phyloP scores from a whole-genome alignment of 371 early-diverging fungal genomes.

The Rhizopus stolonifer region DNA sequence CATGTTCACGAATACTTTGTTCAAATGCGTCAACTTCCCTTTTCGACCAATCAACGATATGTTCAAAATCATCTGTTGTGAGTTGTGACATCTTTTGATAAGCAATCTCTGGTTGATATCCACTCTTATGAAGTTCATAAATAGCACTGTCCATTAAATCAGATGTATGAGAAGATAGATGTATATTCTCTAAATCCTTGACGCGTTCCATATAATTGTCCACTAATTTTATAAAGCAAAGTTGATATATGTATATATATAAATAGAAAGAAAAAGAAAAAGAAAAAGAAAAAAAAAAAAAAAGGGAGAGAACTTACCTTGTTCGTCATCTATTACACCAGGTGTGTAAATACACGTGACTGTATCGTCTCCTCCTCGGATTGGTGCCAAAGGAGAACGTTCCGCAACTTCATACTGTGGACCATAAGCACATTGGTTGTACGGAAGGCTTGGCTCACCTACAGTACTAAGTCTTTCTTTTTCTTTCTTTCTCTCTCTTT shows the following conservation, averaged over 20 bases:
- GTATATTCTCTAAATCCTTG: slow-evolving; percentile 34
- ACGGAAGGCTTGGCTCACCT: too few species aligned
- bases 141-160: slow-evolving; percentile 69
- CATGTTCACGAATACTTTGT: slow-evolving; percentile 63
- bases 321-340: not conserved
- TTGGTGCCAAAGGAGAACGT: slow-evolving; percentile 7
- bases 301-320: slow-evolving; percentile 4
- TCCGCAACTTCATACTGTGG: not conserved
- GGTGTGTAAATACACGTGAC: slow-evolving; percentile 36
- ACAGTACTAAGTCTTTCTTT: too few species aligned
- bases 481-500: not conserved
- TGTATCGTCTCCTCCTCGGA: slow-evolving; percentile 55
- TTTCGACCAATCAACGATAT: slow-evolving; percentile 61
- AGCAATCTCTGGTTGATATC: slow-evolving; percentile 61
- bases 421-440: not conserved
- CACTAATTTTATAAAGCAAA: too few species aligned
- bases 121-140: slow-evolving; percentile 49
- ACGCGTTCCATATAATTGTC: slow-evolving; percentile 50
- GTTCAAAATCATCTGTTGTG: slow-evolving; percentile 48
- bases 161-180: slow-evolving; percentile 44
- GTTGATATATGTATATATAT: too few species aligned
- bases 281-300: too few species aligned
- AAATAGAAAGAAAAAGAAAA: too few species aligned
- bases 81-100: slow-evolving; percentile 52
- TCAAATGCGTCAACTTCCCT: slow-evolving; percentile 67